Evolutionary conservation across 257 asterid species (phyloP), one percentile per base, ranked within the genome.

Genomic region (Solanum peruvianum): DNA sequence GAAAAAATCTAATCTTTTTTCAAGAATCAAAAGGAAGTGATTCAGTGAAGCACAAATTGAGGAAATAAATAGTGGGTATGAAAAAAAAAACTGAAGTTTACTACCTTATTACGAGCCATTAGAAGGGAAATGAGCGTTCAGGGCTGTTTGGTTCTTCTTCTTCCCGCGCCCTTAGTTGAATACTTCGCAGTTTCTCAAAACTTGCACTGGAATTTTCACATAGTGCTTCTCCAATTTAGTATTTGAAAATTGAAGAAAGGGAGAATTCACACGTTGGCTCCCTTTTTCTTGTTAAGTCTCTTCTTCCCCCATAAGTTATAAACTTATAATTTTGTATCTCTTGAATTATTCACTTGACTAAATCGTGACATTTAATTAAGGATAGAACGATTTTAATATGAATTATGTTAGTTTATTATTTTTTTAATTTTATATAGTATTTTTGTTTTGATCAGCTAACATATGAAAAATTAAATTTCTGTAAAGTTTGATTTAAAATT

Each of bases 41-140:
- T 18, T 52, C 62, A 52, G 62, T 31, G 37, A 13, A 39, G 83
- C 9, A 44, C 13, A 47, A 52, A 23, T 25, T 27, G 75, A 44
- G 70, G 78, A 27, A 77, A 77, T 77, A 72, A 85, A 31, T 62
- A 27, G 27, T 45, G 66, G 27, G 52, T 52, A 21, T 45, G 29
- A 14, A 45, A 62, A 21, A 21, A 33, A 27, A 77, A 89, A 21
- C 75, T 14, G 60, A 90, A 70, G 87, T 20, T 73, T 25, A 93
- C 98, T 25, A 93, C 98, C 98, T 87, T 93, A 64, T 94, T 95
- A 69, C 98, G 93, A 82, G 98, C 98, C 98, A 95, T 95, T 82
- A 86, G 73, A 60, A 25, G 87, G 75, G 31, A 78, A 16, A 31
- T 62, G 73, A 39, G 56, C 7, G n/a, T 9, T 39, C 27, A 33